Base-by-base conservation (phyloP, 208 protist genomes). In the Leishmania aethiopica region DNA sequence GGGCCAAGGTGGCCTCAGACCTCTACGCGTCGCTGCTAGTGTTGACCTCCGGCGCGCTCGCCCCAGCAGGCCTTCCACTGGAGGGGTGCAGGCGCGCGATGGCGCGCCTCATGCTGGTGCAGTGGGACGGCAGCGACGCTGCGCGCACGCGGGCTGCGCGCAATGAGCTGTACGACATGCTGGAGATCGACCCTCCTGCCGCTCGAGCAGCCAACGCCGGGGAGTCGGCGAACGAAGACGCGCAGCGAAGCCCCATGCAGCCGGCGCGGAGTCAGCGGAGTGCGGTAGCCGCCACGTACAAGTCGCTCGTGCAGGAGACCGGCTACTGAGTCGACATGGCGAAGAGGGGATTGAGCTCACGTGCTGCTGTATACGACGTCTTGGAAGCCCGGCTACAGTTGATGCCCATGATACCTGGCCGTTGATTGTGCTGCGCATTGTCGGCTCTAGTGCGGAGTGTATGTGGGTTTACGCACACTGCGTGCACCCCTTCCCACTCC, bases 11-110 rank as follows among this genome's bases (percentile, higher is more conserved):
- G 81, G 95, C 85, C 22, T 87, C 88, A 35, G 92, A 98, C 71
- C 88, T 98, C 37, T 98, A 98, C 87, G 96, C 94, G 47, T 87
- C 95, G 13, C 86, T 98, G 40, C 84, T 98, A 19, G 86, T 97
- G 17, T 77, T 93, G 35, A 89, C 91, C 3, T 88, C 94, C 25
- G 85, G 42, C 77, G 17, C 74, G 13, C 22, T 57, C 69, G 28
- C 40, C 19, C 25, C n/a, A 11, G 45, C 32, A 15, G 71, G n/a
- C 37, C 22, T 78, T 22, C 55, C 84, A 40, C 22, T 77, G 22
- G 87, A 88, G 6, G 89, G 86, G 32, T 93, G 82, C 60, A 22
- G 42, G 17, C 28, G 55, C 25, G 94, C 95, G 28, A 94, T 96
- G 92, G 73, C 87, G 57, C 87, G 92, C 35, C 85, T 98, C 10